Evolutionary conservation across 2,329 filamentous ascomycete genomes (phyloP).

Genomic region (Neonectria sp.): DNA sequence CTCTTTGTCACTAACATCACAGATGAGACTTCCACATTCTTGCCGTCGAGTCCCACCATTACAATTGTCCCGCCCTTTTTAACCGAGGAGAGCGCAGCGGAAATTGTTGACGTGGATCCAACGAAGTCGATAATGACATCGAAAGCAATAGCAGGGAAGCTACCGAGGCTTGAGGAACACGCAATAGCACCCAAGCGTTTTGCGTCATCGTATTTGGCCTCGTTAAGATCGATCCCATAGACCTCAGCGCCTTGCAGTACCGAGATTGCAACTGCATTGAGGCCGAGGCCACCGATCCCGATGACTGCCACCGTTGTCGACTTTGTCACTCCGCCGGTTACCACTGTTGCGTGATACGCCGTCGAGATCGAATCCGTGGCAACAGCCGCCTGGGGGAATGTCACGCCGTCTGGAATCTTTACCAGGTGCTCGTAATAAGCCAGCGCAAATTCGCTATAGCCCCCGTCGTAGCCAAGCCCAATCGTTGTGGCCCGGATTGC

Average conservation of each 20-base stretch:
- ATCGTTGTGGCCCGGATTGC: constrained; percentile 9
- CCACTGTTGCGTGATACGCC: constrained; percentile 27
- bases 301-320: constrained; percentile 23
- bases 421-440: constrained; percentile 19
- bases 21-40: constrained; percentile 11
- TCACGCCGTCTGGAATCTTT: constrained; percentile 28
- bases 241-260: constrained; percentile 26
- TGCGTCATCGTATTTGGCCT: constrained; percentile 22
- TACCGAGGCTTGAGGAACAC: constrained; percentile 12
- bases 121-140: constrained; percentile 22
- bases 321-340: constrained; percentile 11
- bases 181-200: constrained; percentile 16
- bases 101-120: constrained; percentile 3
- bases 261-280: constrained; percentile 27
- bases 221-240: constrained; percentile 29
- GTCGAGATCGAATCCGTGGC: constrained; percentile 33
- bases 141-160: constrained; percentile 11
- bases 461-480: constrained; percentile 21
- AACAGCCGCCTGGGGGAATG: constrained; percentile 26
- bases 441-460: constrained; percentile 16
- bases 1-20: constrained; percentile 24
- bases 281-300: constrained; percentile 28
- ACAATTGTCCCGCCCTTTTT: constrained; percentile 20
- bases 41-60: constrained; percentile 21
- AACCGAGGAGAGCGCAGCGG: background rate